Base-by-base conservation (phyloP, 2,329 filamentous ascomycete genomes). In the Aspergillus neotritici region DNA sequence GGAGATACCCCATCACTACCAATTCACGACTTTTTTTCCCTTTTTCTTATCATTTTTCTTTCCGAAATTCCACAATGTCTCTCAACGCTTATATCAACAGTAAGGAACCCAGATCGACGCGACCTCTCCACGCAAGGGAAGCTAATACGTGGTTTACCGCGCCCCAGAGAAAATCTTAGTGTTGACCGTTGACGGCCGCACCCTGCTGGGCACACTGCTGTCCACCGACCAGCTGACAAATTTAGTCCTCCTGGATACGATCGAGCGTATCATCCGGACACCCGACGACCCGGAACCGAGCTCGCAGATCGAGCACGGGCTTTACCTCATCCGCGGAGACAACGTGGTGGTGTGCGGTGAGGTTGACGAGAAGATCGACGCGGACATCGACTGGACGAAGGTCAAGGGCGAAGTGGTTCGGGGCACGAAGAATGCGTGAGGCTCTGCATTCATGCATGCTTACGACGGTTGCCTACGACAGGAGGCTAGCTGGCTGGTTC, bases 181-280 rank as follows among this genome's bases (percentile, higher is more conserved):
- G 60, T 79, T 97, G 51, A 97, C 93, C 21, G 85, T 87, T 55
- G 93, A 97, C 69, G 93, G 91, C 40, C 84, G 91, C 57, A 94
- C 87, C 36, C 72, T 91, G 15, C 78, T 87, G 49, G 93, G 93
- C 47, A 90, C 77, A 2, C 80, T 98, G 41, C 75, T 91, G 37
- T 87, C 86, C 34, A 89, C 85, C 63, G 93, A 98, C 67, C 84
- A 95, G 68, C 82, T 85, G 59, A 97, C 93, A 54, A 98, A 98
- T 68, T 73, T 98, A 50, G 89, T 97, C 17, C 77, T 98, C 10
- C 80, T 82, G 53, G 77, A 87, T 52, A 87, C 91, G 4, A 74
- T 89, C 49, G 93, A 98, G 68, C 86, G 93, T 53, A 86, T 96
- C 50, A 95, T 98, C 57, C 85, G 87, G 51, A 84, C 86, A 1